phyloP scores from a whole-genome alignment of 495 filamentous ascomycete genomes.

The Neurospora tetraspora region DNA sequence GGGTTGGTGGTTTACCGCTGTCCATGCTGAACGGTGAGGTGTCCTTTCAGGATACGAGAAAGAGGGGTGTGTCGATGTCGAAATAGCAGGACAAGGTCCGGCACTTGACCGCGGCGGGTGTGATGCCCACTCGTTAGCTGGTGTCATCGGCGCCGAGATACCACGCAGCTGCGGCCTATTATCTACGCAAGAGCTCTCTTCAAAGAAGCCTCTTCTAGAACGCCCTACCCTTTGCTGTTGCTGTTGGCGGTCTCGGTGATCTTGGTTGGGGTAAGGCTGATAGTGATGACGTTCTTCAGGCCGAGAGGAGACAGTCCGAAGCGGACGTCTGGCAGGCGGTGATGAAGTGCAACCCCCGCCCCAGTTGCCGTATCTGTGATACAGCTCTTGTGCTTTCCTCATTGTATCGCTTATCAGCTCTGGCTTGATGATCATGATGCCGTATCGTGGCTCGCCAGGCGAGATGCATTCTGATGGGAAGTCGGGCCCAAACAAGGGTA shows the following conservation, averaged over 20 bases:
- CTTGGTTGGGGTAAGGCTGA: neutral
- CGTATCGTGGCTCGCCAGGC: slow-evolving; percentile 45
- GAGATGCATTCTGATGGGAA: slow-evolving; percentile 67
- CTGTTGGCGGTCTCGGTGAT: slow-evolving; percentile 4
- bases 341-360: neutral
- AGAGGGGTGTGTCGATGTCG: neutral
- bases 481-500: slow-evolving; percentile 74
- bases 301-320: slow-evolving; percentile 9
- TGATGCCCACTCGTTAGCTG: slow-evolving; percentile 11
- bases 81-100: neutral
- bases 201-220: neutral
- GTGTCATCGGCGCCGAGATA: slow-evolving; percentile 27
- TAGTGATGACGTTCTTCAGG: slow-evolving; percentile 1
- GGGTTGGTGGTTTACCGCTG: slow-evolving; percentile 4
- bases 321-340: neutral
- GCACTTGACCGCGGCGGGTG: neutral
- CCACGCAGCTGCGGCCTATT: neutral
- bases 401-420: slow-evolving; percentile 47
- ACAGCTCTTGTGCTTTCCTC: slow-evolving; percentile 36
- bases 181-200: slow-evolving; percentile 21
- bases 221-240: neutral
- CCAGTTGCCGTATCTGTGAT: slow-evolving; percentile 1
- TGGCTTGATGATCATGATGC: slow-evolving; percentile 57
- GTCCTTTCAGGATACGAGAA: neutral
- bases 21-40: slow-evolving; percentile 4